Evolutionary conservation across 768 basidiomycete genomes (phyloP), one percentile per base, ranked within the genome.

Genomic region (Phlegmacium glaucopus): DNA sequence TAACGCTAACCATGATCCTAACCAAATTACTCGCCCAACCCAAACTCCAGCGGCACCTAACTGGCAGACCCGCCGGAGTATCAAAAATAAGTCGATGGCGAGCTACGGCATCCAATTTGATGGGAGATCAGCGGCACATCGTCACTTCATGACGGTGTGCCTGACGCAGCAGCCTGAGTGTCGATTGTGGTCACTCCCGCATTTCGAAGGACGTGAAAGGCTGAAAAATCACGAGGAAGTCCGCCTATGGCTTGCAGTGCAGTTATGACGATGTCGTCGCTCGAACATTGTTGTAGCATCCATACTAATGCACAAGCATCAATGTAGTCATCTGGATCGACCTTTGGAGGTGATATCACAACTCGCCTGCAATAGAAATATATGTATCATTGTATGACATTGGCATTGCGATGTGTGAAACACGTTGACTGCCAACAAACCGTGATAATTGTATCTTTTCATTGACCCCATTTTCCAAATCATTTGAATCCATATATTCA

Each of bases 251-350:
- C 68, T 41, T 68, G 66, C 22, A 72, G 54, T 1, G 67, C 61
- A 1, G 52, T 52, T 15, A 62, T 58, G 13, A 62, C 55, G 8
- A 67, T 64, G 12, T 62, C 61, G 16, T 60, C 64, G 46, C 68
- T 68, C 2, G 68, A 66, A 40, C 57, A 54, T 15, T 62, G 60
- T 36, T 61, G 62, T 13, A 75, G 59, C 15, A 75, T 48, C 72
- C 72, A 74, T 3, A 66, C 51, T 18, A 70, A 53, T 6, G 65
- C 67, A 18, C 54, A 59, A 10, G 72, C 72, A 30, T 75, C 72
- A 4, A 72, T 49, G 8, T 49, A 44, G 40, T 75, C 67, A 4
- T 71, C 63, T n/a, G 46, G 47, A 2, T 55, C 43, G 12, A 40
- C 18, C 9, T 15, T 36, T 15, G 30, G n/a, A 16, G 44, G 32